Evolutionary conservation across 2,329 filamentous ascomycete species (phyloP).

Genomic region (Hypoxylon sp.): DNA sequence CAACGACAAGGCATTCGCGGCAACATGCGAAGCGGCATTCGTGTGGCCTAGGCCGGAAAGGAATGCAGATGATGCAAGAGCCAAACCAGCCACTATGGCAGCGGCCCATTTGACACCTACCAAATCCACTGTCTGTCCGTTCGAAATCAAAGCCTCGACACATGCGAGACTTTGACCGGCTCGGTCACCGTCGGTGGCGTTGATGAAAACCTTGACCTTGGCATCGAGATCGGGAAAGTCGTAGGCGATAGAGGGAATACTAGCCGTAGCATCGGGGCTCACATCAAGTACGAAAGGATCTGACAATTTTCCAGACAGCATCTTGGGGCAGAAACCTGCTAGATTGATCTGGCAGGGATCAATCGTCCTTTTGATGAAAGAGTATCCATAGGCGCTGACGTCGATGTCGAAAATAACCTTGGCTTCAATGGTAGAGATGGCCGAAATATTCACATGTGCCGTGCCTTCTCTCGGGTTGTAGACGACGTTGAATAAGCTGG

Average conservation of each 20-base stretch:
- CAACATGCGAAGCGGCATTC: conserved; percentile 94
- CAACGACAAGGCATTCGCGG: conserved; percentile 92
- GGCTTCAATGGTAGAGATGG: conserved; percentile 79
- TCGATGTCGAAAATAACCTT: conserved; percentile 78
- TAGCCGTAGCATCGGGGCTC: conserved; percentile 64
- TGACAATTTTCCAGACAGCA: conserved; percentile 74
- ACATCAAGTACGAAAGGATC: conserved; percentile 73
- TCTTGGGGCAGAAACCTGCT: conserved; percentile 78
- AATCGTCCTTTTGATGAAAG: conserved; percentile 70
- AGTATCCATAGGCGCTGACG: conserved; percentile 81
- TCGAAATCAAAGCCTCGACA: conserved; percentile 88
- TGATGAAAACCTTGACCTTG: conserved; percentile 84
- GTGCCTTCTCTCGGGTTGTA: conserved; percentile 75
- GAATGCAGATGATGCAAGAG: conserved; percentile 85
- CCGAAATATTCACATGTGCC: conserved; percentile 76
- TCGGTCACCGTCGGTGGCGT: conserved; percentile 68
- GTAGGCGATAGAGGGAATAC: conserved; percentile 88
- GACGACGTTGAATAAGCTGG: conserved; percentile 82
- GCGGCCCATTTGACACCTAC: conserved; percentile 90
- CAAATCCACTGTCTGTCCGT: conserved; percentile 92
- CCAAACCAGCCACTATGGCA: conserved; percentile 87
- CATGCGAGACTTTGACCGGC: conserved; percentile 79
- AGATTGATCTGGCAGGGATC: conserved; percentile 77
- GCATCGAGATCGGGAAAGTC: conserved; percentile 92
- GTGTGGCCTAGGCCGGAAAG: conserved; percentile 92